These are phyloP conservation scores for Tolypocladium tundrense DNA, from an alignment of 2,329 filamentous ascomycete genomes.

Conservation along the genomic window DNA sequence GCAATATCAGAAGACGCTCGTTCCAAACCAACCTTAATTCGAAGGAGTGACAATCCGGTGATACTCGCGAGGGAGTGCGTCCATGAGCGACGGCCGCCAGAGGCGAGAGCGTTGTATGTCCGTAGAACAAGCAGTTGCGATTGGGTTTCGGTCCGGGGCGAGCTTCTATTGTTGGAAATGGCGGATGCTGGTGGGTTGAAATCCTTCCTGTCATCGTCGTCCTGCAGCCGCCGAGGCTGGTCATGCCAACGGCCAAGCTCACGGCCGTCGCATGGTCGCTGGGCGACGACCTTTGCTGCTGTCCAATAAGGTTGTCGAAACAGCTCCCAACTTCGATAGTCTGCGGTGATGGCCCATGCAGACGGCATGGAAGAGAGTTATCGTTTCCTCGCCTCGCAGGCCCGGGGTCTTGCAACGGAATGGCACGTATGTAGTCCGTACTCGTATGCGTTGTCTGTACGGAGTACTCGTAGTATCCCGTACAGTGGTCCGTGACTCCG, in stretches of 20 bases:
- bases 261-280: not conserved
- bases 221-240: slow-evolving; percentile 5
- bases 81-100: not conserved
- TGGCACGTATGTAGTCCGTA: not conserved
- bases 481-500: too few relatives aligned
- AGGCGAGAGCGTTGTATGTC: not conserved
- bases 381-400: not conserved
- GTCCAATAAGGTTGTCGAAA: not conserved
- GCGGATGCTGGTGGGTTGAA: not conserved
- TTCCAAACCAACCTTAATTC: not conserved
- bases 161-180: not conserved
- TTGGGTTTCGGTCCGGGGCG: not conserved
- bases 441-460: not conserved
- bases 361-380: not conserved
- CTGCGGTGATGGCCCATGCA: not conserved
- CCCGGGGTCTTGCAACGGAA: not conserved
- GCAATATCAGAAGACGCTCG: not conserved
- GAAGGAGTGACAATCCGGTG: not conserved
- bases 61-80: not conserved
- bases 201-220: not conserved
- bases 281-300: not conserved
- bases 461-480: too few relatives aligned
- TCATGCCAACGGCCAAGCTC: not conserved
- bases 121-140: not conserved
- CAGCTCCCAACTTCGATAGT: not conserved